Base-by-base conservation (phyloP, 768 basidiomycete genomes). In the Termitomyces sp. region DNA sequence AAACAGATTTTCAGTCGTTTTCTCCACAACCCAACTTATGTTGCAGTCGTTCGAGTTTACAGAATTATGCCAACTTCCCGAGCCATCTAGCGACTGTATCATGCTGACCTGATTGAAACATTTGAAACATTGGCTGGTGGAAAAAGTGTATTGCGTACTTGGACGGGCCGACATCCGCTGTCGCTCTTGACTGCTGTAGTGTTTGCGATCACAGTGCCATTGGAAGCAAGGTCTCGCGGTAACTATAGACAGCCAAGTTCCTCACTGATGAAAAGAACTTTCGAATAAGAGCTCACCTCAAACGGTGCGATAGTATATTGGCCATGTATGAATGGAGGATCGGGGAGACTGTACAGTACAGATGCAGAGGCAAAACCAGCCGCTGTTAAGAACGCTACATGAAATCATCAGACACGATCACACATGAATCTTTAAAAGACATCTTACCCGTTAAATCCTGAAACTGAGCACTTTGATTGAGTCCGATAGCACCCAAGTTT, bases 321-420 rank as follows among this genome's bases (percentile, higher is more conserved):
- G 9, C 69, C 71, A 50, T 72, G 65, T n/a, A 81, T 69, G 65
- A 86, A 86, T 3, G 79, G 71, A 6, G 83, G 81, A 34, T 76
- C 69, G 0, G 70, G 70, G 4, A 85, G 70, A 57, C 76, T 67
- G 64, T 83, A 86, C 29, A 82, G 66, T 10, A 81, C 77, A 1
- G 75, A 74, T 6, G 83, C 79, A 10, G 81, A 79, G 12, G 84
- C 81, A 62, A 78, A 85, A 12, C 84, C 84, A 8, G 84, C 80
- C 8, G 83, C 84, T 43, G 81, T 77, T 45, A 83, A 68, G 70
- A 84, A 85, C 3, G 77, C 81, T 84, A 62, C 29, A 56, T 56
- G 8, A 20, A 60, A 50, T 51, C 10, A 43, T 42, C 31, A 51
- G 31, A 4, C 6, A 34, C n/a, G 15, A 11, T 62, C 32, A 64